Evolutionary conservation across 2,329 filamentous ascomycete genomes (phyloP), one percentile per base, ranked within the genome.

Genomic region (Ophiostoma pallidulum): DNA sequence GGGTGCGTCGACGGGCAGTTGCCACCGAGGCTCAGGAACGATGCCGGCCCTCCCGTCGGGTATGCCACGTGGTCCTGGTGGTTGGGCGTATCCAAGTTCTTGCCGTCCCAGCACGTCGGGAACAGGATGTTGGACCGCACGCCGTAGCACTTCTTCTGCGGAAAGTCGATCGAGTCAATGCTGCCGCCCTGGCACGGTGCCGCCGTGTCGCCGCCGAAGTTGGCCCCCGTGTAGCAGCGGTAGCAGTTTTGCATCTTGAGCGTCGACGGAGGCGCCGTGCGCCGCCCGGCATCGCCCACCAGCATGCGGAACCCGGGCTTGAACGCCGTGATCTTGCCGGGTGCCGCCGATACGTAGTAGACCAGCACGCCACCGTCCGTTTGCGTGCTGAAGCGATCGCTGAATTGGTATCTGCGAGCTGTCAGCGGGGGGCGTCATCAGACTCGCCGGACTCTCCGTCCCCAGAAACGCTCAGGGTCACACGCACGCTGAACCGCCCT

Each of bases 401-500:
- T 60, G 54, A 69, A 65, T 52, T 70, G 66, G 8, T 60, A 54
- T 1, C 65, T 66, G 40, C 46, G 4, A 24, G 13, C 29, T 16
- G 20, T 39, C 19, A 35, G 41, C 20, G 14, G 14, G 14, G n/a
- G 24, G 8, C 10, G 16, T 28, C 24, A 28, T 28, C 24, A 10
- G n/a, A n/a, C n/a, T n/a, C n/a, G n/a, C n/a, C n/a, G n/a, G n/a
- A n/a, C n/a, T n/a, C n/a, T n/a, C n/a, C n/a, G n/a, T n/a, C n/a
- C n/a, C n/a, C 14, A 18, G 20, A 8, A 24, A 8, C 26, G 13
- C 26, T 29, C 6, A 14, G n/a, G 10, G 9, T 13, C 20, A 74
- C 66, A 72, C 76, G 50, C 80, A 73, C 59, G 71, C 77, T 49
- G 78, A 76, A 51, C 77, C 75, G 31, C 75, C 71, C 60, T 61